Conservation (phyloP, 805 yeast genomes). For the Jamesozyma rosinii region DNA sequence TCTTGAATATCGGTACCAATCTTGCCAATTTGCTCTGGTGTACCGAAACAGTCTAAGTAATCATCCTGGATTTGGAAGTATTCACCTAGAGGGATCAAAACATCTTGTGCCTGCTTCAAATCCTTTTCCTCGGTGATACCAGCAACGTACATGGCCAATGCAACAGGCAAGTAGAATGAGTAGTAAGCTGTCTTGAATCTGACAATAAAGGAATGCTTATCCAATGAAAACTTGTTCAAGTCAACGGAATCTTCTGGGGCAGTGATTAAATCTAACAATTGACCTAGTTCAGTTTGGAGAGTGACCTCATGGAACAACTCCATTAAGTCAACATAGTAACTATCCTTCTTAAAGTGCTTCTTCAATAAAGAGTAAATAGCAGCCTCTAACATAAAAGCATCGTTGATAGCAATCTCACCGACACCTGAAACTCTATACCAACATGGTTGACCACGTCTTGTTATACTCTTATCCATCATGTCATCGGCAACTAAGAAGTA, state of each 20-base stretch:
- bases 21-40: conserved; percentile 95
- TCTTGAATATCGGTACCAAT: conserved; percentile 98
- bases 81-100: conserved; percentile 90
- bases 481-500: conserved; percentile 96
- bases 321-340: conserved; percentile 78
- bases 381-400: conserved; percentile 92
- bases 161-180: conserved; percentile 95
- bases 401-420: conserved; percentile 91
- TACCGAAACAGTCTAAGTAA: conserved; percentile 92
- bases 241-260: conserved; percentile 96
- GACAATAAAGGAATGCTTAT: conserved; percentile 90
- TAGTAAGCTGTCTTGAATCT: conserved; percentile 95
- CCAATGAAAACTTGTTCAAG: conserved; percentile 73
- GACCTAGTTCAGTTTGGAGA: conserved; percentile 96
- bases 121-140: conserved; percentile 65
- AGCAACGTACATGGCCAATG: conserved; percentile 88
- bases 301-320: conserved; percentile 96
- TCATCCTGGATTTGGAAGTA: conserved; percentile 99
- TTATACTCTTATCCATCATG: conserved; percentile 93
- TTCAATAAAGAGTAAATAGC: conserved; percentile 83
- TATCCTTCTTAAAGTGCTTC: conserved; percentile 73
- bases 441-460: conserved; percentile 98
- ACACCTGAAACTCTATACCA: conserved; percentile 83
- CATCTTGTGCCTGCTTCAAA: conserved; percentile 77
- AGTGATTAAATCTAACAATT: conserved; percentile 85